Conservation (phyloP, 2,329 filamentous ascomycete genomes). For the Teratosphaeriaceae sp. region DNA sequence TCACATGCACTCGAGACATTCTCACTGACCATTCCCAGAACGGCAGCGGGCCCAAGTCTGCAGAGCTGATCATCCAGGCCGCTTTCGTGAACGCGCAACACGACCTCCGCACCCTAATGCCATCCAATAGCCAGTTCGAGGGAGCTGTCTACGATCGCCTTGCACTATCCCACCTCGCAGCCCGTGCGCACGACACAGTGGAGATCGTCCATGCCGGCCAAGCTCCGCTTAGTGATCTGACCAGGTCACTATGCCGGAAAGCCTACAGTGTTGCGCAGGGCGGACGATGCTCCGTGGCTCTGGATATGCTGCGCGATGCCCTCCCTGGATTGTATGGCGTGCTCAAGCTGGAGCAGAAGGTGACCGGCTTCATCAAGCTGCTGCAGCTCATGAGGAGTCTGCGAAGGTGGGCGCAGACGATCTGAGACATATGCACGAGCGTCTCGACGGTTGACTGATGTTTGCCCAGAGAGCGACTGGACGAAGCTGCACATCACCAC, state of each 20-base stretch:
- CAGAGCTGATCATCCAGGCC: slow-evolving; percentile 76
- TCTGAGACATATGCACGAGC: not conserved
- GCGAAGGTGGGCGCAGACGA: slow-evolving; percentile 35
- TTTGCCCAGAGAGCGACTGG: slow-evolving; percentile 44
- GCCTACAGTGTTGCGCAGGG: slow-evolving; percentile 59
- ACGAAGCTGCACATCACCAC: slow-evolving; percentile 51
- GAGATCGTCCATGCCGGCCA: slow-evolving; percentile 62
- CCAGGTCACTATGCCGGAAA: slow-evolving; percentile 66
- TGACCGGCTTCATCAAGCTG: slow-evolving; percentile 60
- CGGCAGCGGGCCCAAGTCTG: slow-evolving; percentile 42
- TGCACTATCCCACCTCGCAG: slow-evolving; percentile 56
- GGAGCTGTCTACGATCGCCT: slow-evolving; percentile 71
- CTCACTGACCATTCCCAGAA: slow-evolving; percentile 9
- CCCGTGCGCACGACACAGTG: slow-evolving; percentile 64
- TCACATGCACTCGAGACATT: not conserved
- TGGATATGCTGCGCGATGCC: slow-evolving; percentile 53
- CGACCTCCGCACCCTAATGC: slow-evolving; percentile 65
- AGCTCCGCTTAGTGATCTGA: slow-evolving; percentile 66
- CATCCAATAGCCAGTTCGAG: slow-evolving; percentile 64
- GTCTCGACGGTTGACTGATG: not conserved
- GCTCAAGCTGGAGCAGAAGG: slow-evolving; percentile 70
- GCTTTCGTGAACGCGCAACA: slow-evolving; percentile 75
- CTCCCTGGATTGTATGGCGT: slow-evolving; percentile 59
- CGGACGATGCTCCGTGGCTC: slow-evolving; percentile 66
- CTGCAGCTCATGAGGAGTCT: slow-evolving; percentile 59